Percentiles rank a stretch among this genome's conserved stretches.
phyloP scores from a whole-genome alignment of 1,139 yeast species.

The Diutina mesorugosa region DNA sequence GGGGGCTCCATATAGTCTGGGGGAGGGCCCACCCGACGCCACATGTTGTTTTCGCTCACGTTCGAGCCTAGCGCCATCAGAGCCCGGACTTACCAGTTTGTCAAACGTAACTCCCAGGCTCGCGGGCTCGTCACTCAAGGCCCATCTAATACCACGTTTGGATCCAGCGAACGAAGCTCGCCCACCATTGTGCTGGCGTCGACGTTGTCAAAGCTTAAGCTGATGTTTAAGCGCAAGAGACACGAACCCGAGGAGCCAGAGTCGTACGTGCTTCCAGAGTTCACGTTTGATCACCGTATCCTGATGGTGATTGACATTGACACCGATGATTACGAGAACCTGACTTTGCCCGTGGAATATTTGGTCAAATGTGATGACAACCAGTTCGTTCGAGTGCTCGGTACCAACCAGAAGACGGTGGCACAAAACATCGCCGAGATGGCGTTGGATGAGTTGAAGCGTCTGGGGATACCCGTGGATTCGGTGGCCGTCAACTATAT shows the following conservation, averaged over 20 bases:
- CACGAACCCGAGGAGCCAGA: background rate
- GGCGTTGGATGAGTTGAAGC: conserved; percentile 1
- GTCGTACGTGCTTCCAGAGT: background rate
- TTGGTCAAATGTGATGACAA: background rate
- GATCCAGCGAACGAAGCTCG: background rate
- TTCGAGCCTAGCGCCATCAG: background rate
- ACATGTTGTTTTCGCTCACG: background rate
- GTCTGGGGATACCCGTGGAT: background rate
- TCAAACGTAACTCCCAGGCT: background rate
- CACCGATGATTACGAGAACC: background rate
- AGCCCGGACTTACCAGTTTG: background rate
- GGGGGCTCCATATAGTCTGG: background rate
- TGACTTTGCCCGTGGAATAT: background rate
- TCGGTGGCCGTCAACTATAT: background rate
- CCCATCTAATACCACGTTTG: background rate
- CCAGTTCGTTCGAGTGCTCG: background rate
- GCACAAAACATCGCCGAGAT: conserved; percentile 2
- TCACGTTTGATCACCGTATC: background rate
- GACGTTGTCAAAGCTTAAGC: background rate
- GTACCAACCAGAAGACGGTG: conserved; percentile 2
- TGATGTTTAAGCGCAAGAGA: background rate
- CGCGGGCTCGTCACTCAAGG: background rate
- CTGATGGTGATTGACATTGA: conserved; percentile 2
- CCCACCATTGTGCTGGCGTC: background rate
- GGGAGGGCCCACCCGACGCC: background rate